Evolutionary conservation across 2,329 filamentous ascomycete species (phyloP).

Genomic region (Ciborinia camelliae): DNA sequence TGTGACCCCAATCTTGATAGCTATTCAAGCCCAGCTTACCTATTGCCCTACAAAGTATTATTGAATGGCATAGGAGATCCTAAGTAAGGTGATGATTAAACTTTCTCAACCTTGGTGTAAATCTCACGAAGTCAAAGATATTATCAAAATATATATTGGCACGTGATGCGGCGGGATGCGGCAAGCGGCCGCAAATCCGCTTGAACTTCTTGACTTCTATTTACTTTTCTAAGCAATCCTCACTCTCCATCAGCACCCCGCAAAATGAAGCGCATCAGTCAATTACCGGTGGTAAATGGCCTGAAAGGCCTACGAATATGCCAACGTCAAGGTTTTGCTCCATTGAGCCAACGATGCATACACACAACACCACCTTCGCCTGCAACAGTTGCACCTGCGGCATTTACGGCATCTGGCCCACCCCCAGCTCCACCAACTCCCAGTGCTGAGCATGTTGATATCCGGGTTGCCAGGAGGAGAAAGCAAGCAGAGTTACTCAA

Average conservation of each 20-base stretch:
- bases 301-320: slow-evolving; percentile 19
- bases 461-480: slow-evolving; percentile 49
- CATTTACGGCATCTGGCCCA: slow-evolving; percentile 55
- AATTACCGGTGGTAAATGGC: slow-evolving; percentile 24
- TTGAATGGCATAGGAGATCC: background rate
- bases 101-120: background rate
- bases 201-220: slow-evolving; percentile 7
- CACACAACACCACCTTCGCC: slow-evolving; percentile 31
- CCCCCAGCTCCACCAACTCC: slow-evolving; percentile 55
- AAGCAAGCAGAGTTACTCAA: slow-evolving; percentile 55
- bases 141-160: accelerated
- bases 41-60: background rate
- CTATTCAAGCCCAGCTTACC: too few species aligned
- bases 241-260: slow-evolving; percentile 21
- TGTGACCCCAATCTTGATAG: too few species aligned
- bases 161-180: background rate
- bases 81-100: background rate
- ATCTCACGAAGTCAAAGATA: background rate
- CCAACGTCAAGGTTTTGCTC: slow-evolving; percentile 6
- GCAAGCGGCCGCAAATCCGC: background rate
- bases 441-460: slow-evolving; percentile 38
- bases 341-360: slow-evolving; percentile 27
- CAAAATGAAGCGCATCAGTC: slow-evolving; percentile 35
- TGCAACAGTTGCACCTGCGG: slow-evolving; percentile 34
- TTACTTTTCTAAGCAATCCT: slow-evolving; percentile 5